phyloP scores from a whole-genome alignment of 768 basidiomycete species.

The Roridomyces roridus region DNA sequence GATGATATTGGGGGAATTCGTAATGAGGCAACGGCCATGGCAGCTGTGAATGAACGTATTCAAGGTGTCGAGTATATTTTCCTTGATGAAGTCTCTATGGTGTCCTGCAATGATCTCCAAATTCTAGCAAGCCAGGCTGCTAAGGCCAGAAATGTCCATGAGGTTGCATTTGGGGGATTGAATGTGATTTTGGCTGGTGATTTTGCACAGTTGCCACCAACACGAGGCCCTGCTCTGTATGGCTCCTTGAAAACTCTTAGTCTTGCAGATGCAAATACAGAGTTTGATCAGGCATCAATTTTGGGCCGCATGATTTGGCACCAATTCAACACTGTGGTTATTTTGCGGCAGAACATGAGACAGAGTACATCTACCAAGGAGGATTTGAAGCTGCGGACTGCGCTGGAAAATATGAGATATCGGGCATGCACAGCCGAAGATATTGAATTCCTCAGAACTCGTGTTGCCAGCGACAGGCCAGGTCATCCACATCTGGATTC shows the following conservation, averaged over 20 bases:
- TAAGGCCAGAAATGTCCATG: neutral
- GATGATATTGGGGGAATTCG: slow-evolving; percentile 6
- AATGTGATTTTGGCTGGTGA: slow-evolving; percentile 41
- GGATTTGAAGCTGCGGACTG: slow-evolving; percentile 33
- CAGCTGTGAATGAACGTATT: slow-evolving; percentile 13
- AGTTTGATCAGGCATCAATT: neutral
- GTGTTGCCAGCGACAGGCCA: slow-evolving; percentile 24
- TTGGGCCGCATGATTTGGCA: slow-evolving; percentile 30
- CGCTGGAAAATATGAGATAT: slow-evolving; percentile 46
- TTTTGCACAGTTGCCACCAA: slow-evolving; percentile 41
- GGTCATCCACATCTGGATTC: slow-evolving; percentile 14
- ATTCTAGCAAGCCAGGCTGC: slow-evolving; percentile 29
- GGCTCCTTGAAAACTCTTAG: neutral
- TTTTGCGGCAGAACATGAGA: slow-evolving; percentile 43
- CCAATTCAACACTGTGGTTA: slow-evolving; percentile 38
- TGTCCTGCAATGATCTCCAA: slow-evolving; percentile 25
- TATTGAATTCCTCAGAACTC: slow-evolving; percentile 37
- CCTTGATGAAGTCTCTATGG: slow-evolving; percentile 41
- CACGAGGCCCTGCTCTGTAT: slow-evolving; percentile 4
- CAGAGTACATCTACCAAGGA: slow-evolving; percentile 7
- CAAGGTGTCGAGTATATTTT: slow-evolving; percentile 36
- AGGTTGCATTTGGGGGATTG: slow-evolving; percentile 30
- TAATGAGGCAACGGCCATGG: neutral
- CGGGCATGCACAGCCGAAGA: slow-evolving; percentile 43
- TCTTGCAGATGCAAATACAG: neutral